phyloP scores from a whole-genome alignment of 2,329 filamentous ascomycete genomes.

The Mycocentrospora acerina region DNA sequence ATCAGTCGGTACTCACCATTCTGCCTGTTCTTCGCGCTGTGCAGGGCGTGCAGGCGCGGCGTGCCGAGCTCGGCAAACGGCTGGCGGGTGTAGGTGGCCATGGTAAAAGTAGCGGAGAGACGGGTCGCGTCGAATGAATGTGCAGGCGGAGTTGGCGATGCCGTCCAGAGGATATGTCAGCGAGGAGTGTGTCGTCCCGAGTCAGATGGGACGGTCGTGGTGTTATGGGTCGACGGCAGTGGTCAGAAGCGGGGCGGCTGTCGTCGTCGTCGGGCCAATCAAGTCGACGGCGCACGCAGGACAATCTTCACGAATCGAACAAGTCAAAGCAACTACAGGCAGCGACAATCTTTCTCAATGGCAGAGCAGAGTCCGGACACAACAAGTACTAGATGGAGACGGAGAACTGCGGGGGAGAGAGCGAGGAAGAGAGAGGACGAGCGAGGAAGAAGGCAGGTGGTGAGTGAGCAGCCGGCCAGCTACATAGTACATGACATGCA shows the following conservation, averaged over 20 bases:
- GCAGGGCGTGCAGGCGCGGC: conserved; percentile 69
- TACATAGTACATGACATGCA: no score
- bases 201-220: neutral
- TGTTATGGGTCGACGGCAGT: neutral
- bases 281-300: conserved; percentile 1
- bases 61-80: conserved; percentile 74
- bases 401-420: no score
- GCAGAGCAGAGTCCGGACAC: no score
- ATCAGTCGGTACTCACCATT: conserved; percentile 55
- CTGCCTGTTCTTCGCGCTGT: conserved; percentile 76
- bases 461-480: no score
- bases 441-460: no score
- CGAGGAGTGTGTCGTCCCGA: neutral
- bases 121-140: neutral
- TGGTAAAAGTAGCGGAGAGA: conserved; percentile 10
- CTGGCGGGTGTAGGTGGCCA: conserved; percentile 60
- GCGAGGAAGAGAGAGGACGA: no score
- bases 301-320: no score
- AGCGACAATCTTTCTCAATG: no score
- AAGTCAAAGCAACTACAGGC: no score
- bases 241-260: no score
- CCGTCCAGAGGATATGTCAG: neutral
- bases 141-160: neutral
- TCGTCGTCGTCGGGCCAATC: neutral
- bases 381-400: no score